Conservation (phyloP, 1,139 yeast species). For the Torulaspora globosa region DNA sequence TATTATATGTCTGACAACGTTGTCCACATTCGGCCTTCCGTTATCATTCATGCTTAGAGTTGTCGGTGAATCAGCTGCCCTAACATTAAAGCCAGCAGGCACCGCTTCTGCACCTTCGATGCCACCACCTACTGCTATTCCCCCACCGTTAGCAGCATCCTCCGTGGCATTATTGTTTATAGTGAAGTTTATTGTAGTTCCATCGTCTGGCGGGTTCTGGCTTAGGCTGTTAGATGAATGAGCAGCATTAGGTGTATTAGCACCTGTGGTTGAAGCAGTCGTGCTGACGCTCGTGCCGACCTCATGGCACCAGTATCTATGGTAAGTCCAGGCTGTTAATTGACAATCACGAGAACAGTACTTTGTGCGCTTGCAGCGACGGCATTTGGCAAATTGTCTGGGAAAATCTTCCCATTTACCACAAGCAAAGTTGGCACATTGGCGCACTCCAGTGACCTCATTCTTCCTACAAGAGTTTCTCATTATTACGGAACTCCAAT, state of each 20-base stretch:
- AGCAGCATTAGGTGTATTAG: constrained; percentile 28
- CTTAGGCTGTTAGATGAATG: constrained; percentile 10
- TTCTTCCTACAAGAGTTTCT: constrained; percentile 90
- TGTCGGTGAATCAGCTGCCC: constrained; percentile 11
- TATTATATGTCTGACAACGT: constrained; percentile 5
- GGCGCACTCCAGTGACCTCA: constrained; percentile 89
- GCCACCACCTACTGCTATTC: constrained; percentile 7
- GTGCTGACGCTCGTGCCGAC: constrained; percentile 23
- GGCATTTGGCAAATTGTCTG: constrained; percentile 88
- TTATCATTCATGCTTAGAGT: constrained; percentile 4
- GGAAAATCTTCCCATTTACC: constrained; percentile 95
- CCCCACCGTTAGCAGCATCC: constrained; percentile 3
- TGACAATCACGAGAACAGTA: constrained; percentile 93
- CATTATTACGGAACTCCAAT: constrained; percentile 98
- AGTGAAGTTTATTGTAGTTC: constrained; percentile 1
- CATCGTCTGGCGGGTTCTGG: constrained; percentile 6
- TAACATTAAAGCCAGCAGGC: constrained; percentile 12
- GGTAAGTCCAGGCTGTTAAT: constrained; percentile 85
- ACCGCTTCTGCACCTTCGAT: constrained; percentile 5
- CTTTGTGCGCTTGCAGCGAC: constrained; percentile 90
- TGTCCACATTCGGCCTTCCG: constrained; percentile 3
- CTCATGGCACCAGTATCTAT: constrained; percentile 81
- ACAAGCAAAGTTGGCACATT: constrained; percentile 89
- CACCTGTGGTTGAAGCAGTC: constrained; percentile 18
- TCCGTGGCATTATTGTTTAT: constrained; percentile 1